These are phyloP conservation scores for Backusella psychrophila DNA, from an alignment of 192 early-diverging fungal species.

Conservation along the genomic window DNA sequence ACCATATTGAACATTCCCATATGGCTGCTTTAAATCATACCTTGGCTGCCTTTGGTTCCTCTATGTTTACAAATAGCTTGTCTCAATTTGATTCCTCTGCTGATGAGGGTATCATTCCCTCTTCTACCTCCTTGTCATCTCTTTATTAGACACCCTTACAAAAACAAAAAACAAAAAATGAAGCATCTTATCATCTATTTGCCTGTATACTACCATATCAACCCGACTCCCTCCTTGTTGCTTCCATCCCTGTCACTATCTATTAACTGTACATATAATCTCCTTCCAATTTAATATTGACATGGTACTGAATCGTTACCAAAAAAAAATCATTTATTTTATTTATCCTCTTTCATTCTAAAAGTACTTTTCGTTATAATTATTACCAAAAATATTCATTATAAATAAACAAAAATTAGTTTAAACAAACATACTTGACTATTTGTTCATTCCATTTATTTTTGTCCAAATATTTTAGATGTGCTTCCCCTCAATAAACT, in stretches of 20 bases:
- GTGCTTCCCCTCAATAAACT: not conserved
- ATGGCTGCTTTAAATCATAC: constrained; percentile 40
- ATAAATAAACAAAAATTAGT: constrained; percentile 1
- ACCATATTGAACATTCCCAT: constrained; percentile 92
- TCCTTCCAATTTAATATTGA: not conserved
- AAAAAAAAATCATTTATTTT: not conserved
- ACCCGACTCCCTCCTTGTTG: not conserved
- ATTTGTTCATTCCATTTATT: not conserved
- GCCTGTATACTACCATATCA: not conserved
- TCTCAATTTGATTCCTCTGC: not conserved
- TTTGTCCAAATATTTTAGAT: not conserved
- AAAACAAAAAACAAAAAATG: not conserved
- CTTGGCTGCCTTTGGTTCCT: constrained; percentile 27
- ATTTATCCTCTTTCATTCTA: not conserved
- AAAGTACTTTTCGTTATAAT: not conserved
- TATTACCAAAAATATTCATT: not conserved
- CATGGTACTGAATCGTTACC: not conserved
- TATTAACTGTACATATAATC: not conserved
- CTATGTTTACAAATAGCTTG: constrained; percentile 6
- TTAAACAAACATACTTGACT: not conserved
- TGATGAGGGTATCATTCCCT: not conserved
- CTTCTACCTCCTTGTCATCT: not conserved
- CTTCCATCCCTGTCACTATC: not conserved
- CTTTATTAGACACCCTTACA: not conserved
- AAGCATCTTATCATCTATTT: not conserved